Conservation (phyloP, 805 yeast genomes). For the Cyberlindnera xishuangbannaensis region DNA sequence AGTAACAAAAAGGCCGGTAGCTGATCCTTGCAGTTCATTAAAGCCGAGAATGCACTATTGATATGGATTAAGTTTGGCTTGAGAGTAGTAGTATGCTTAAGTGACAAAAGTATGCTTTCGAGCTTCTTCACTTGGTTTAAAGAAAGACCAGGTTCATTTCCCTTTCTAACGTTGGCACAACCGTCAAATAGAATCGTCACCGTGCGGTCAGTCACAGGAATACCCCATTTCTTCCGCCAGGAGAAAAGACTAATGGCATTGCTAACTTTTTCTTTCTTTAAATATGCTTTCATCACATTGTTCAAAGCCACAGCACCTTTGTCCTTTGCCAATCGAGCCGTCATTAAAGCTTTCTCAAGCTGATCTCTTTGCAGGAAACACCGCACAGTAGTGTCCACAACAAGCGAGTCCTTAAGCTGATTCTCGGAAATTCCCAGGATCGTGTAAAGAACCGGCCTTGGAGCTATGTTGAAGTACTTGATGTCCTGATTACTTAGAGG, state of each 20-base stretch:
- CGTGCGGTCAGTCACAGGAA: constrained; percentile 44
- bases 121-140: constrained; percentile 30
- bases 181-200: constrained; percentile 43
- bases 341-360: constrained; percentile 44
- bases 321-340: constrained; percentile 41
- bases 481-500: constrained; percentile 32
- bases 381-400: constrained; percentile 48
- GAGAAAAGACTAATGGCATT: constrained; percentile 46
- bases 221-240: constrained; percentile 58
- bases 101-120: constrained; percentile 26
- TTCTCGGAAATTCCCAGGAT: constrained; percentile 54
- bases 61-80: constrained; percentile 35
- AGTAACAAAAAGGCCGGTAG: constrained; percentile 34
- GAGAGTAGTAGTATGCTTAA: constrained; percentile 24
- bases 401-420: constrained; percentile 52
- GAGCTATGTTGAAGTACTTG: constrained; percentile 28
- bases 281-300: constrained; percentile 45
- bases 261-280: constrained; percentile 35
- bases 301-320: constrained; percentile 61
- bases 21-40: constrained; percentile 35
- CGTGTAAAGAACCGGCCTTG: constrained; percentile 43
- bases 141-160: constrained; percentile 25
- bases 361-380: constrained; percentile 47
- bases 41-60: constrained; percentile 41
- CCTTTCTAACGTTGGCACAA: constrained; percentile 29